Percentiles rank a stretch among this genome's conserved stretches.
Evolutionary conservation across 257 asterid genomes (phyloP).

Genomic region (Fraxinus excelsior): DNA sequence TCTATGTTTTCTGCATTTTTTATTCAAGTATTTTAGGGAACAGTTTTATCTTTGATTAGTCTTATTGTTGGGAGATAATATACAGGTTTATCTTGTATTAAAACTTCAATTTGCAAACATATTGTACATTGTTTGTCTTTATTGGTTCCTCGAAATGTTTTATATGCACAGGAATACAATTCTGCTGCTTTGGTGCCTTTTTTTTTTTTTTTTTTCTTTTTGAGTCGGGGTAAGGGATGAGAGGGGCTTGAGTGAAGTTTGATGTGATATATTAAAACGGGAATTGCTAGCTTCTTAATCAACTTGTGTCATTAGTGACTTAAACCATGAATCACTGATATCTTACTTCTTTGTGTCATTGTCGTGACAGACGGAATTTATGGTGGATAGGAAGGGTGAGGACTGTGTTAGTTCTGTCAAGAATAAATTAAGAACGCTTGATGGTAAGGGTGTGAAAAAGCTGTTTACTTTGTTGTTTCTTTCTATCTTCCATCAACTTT

Average conservation of each 20-base stretch:
- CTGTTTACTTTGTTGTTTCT: not conserved
- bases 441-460: constrained; percentile 51
- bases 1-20: not conserved
- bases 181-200: not conserved
- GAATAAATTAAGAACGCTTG: constrained; percentile 71
- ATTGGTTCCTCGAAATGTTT: too few relatives aligned
- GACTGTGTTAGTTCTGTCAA: constrained; percentile 87
- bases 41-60: too few relatives aligned
- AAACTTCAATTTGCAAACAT: too few relatives aligned
- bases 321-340: not conserved
- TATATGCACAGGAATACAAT: too few relatives aligned
- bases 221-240: not conserved
- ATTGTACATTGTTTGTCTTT: too few relatives aligned
- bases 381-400: constrained; percentile 94
- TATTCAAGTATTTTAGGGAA: too few relatives aligned
- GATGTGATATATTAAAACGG: not conserved
- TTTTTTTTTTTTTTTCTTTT: not conserved
- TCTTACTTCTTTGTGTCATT: constrained; percentile 23
- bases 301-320: not conserved
- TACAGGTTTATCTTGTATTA: too few relatives aligned
- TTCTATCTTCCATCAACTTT: not conserved
- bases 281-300: not conserved
- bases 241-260: not conserved
- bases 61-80: too few relatives aligned
- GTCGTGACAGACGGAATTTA: constrained; percentile 78